phyloP scores from a whole-genome alignment of 129 eudicot species.

The Dittrichia graveolens region DNA sequence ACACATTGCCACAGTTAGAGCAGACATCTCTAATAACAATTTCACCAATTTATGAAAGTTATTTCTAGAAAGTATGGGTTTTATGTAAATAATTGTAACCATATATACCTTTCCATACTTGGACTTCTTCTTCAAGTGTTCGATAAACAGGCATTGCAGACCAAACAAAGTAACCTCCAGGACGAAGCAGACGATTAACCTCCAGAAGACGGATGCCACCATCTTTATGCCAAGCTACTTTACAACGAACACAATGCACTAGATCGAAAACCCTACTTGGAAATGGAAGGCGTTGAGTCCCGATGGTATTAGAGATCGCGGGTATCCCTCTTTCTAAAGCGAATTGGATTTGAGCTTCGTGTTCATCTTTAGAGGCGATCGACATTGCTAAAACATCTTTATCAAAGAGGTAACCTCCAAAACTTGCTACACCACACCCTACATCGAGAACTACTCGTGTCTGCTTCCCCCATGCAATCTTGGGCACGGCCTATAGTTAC shows the following conservation, averaged over 20 bases:
- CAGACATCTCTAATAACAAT: conserved; percentile 59
- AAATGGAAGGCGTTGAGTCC: conserved; percentile 67
- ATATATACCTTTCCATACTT: conserved; percentile 74
- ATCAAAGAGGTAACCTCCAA: conserved; percentile 79
- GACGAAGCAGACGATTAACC: conserved; percentile 70
- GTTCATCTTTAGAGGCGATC: conserved; percentile 74
- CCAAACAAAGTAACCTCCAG: conserved; percentile 87
- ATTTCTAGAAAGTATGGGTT: background rate
- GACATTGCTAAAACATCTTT: conserved; percentile 76
- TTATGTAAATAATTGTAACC: too few species aligned
- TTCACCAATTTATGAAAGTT: background rate
- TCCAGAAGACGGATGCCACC: conserved; percentile 83
- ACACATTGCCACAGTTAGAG: conserved; percentile 71
- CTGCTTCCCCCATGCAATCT: conserved; percentile 80
- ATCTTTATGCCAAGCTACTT: conserved; percentile 85
- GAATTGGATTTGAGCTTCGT: conserved; percentile 67
- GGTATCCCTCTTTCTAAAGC: conserved; percentile 90
- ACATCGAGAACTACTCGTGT: conserved; percentile 67
- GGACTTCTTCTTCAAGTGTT: conserved; percentile 74
- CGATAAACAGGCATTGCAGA: conserved; percentile 87
- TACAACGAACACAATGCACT: conserved; percentile 81
- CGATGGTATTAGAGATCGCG: conserved; percentile 75
- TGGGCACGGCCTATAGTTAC: conserved; percentile 53
- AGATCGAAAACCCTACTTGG: conserved; percentile 70
- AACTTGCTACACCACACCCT: conserved; percentile 81